These are phyloP conservation scores for Blastobotrys elegans DNA, from an alignment of 1,139 yeast species.

Conservation along the genomic window DNA sequence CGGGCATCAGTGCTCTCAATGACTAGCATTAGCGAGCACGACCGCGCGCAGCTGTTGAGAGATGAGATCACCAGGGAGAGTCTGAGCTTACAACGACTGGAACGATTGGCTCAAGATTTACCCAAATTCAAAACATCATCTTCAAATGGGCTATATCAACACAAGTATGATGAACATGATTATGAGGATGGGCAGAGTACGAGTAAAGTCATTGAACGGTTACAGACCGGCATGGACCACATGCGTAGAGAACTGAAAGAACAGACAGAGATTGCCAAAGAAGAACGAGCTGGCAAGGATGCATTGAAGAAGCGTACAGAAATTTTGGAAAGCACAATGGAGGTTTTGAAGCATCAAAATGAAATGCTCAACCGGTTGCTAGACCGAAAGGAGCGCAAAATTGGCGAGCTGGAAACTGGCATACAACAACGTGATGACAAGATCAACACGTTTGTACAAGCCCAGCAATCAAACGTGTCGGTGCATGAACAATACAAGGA, in stretches of 20 bases:
- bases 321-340: constrained; percentile 24
- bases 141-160: constrained; percentile 8
- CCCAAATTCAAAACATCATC: constrained; percentile 7
- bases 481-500: constrained; percentile 12
- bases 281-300: constrained; percentile 23
- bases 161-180: neutral
- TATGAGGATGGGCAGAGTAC: constrained; percentile 17
- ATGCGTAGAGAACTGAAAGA: constrained; percentile 26
- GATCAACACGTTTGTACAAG: constrained; percentile 15
- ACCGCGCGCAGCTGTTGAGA: constrained; percentile 21
- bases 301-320: constrained; percentile 26
- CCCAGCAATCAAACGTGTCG: constrained; percentile 5
- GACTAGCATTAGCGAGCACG: constrained; percentile 18
- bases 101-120: constrained; percentile 22
- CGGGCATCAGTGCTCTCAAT: constrained; percentile 10
- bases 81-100: constrained; percentile 22
- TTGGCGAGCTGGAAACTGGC: constrained; percentile 23
- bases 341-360: constrained; percentile 28
- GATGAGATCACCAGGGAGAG: constrained; percentile 26
- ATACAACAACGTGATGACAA: constrained; percentile 13
- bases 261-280: constrained; percentile 24
- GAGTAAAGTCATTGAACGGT: constrained; percentile 27
- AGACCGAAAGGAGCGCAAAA: constrained; percentile 28
- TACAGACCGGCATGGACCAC: constrained; percentile 26
- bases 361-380: constrained; percentile 26